These are phyloP conservation scores for Fragilariopsis cylindrus DNA, from an alignment of 108 stramenopile genomes.

Conservation along the genomic window DNA sequence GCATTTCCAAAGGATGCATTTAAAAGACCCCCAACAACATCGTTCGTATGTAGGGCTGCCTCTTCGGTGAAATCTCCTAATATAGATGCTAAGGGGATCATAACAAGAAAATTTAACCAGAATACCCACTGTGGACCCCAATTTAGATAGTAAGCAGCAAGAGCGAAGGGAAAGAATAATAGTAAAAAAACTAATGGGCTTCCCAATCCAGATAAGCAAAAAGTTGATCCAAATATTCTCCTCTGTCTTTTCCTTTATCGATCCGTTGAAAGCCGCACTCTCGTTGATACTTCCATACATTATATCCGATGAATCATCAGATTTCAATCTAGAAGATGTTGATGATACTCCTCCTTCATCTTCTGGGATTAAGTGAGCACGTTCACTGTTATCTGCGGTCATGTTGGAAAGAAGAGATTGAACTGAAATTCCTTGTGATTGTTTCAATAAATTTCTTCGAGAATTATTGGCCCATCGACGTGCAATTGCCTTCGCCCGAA, in stretches of 20 bases:
- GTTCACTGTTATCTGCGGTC: no score
- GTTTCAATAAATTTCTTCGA: conserved; percentile 18
- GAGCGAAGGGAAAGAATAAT: conserved; percentile 66
- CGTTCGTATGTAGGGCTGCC: conserved; percentile 93
- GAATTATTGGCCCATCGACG: conserved; percentile 18
- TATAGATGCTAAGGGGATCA: conserved; percentile 91
- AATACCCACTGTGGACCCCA: conserved; percentile 79
- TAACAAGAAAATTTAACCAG: conserved; percentile 89
- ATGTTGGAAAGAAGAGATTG: no score
- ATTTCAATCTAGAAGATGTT: no score
- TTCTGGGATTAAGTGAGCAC: no score
- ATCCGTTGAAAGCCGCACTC: not conserved
- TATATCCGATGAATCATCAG: not conserved
- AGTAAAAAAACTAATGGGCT: conserved; percentile 68
- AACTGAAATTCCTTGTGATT: no score
- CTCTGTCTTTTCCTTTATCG: not conserved
- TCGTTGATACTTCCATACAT: not conserved
- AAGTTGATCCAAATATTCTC: conserved; percentile 15
- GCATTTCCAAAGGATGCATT: conserved; percentile 98
- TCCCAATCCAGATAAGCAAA: conserved; percentile 52
- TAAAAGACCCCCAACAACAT: conserved; percentile 92
- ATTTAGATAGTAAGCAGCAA: conserved; percentile 41
- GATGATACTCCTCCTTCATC: no score
- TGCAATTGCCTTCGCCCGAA: conserved; percentile 23
- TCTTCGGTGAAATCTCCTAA: conserved; percentile 97